A percentile compares a stretch with the other conserved stretches of the same genome.
These are phyloP conservation scores for Abortiporus biennis DNA, from an alignment of 1,284 basidiomycete genomes.

Conservation along the genomic window DNA sequence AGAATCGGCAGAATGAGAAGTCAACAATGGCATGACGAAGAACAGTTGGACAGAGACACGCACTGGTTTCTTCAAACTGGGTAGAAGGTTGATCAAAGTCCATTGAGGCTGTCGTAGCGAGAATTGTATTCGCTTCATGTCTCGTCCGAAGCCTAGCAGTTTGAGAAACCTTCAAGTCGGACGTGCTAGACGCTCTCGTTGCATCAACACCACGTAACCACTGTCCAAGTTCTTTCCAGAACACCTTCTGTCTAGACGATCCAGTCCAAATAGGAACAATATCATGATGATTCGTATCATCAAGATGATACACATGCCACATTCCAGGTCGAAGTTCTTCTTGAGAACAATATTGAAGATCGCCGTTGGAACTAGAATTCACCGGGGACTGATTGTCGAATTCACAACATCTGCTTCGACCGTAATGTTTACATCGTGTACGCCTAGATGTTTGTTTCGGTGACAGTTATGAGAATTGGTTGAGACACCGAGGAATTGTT, in stretches of 20 bases:
- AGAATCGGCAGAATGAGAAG: too few relatives aligned
- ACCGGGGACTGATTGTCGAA: too few relatives aligned
- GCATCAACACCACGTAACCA: conserved; percentile 25
- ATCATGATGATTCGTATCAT: conserved; percentile 33
- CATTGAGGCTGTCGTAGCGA: too few relatives aligned
- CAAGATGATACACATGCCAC: conserved; percentile 36
- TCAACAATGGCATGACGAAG: too few relatives aligned
- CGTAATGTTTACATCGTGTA: conserved; percentile 19
- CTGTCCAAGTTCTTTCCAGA: conserved; percentile 32
- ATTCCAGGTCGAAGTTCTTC: conserved; percentile 28
- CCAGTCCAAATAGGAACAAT: conserved; percentile 36
- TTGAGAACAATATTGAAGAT: background rate
- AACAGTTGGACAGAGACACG: too few relatives aligned
- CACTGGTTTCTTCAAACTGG: too few relatives aligned
- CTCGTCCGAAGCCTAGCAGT: too few relatives aligned
- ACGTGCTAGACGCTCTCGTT: too few relatives aligned
- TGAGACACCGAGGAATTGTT: background rate
- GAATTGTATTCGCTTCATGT: too few relatives aligned
- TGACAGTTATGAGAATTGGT: background rate
- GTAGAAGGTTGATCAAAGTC: too few relatives aligned
- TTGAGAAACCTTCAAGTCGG: too few relatives aligned
- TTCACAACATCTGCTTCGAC: background rate
- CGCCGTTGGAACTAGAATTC: conserved; percentile 4
- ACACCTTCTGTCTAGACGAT: conserved; percentile 28
- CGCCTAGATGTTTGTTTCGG: conserved; percentile 11